A percentile compares a stretch with the other conserved stretches of the same genome.
phyloP scores from a whole-genome alignment of 2,329 filamentous ascomycete genomes.

The Exophiala xenobiotica region DNA sequence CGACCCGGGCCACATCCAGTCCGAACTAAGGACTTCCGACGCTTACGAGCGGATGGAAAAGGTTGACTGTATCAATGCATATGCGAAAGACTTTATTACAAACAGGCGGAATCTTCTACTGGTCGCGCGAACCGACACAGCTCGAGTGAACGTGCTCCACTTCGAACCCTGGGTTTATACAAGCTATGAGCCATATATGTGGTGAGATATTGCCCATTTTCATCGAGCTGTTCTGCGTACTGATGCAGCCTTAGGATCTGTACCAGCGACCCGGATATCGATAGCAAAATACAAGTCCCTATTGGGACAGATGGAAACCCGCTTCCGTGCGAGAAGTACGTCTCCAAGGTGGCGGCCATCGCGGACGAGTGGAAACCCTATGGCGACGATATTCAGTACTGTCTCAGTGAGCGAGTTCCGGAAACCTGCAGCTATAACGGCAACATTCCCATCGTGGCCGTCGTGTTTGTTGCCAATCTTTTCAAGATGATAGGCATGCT shows the following conservation, averaged over 20 bases:
- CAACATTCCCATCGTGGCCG: constrained; percentile 27
- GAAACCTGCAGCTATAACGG: constrained; percentile 26
- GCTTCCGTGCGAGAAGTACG: constrained; percentile 17
- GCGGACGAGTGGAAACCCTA: constrained; percentile 21
- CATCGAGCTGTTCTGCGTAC: not conserved
- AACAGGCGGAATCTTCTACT: constrained; percentile 23
- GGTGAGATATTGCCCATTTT: not conserved
- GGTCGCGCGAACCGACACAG: constrained; percentile 15
- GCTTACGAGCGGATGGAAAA: constrained; percentile 13
- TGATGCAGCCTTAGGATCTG: constrained; percentile 17
- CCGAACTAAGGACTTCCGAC: not conserved
- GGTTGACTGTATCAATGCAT: constrained; percentile 18
- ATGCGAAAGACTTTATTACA: constrained; percentile 16
- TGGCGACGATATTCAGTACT: constrained; percentile 23
- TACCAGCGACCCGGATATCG: constrained; percentile 6
- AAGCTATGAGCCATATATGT: not conserved
- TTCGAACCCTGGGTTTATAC: constrained; percentile 3
- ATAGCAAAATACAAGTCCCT: constrained; percentile 1
- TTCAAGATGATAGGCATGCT: constrained; percentile 26
- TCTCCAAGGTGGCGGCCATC: constrained; percentile 9
- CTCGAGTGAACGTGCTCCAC: no score
- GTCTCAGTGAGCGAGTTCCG: constrained; percentile 21
- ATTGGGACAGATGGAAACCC: not conserved
- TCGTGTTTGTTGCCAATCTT: constrained; percentile 25
- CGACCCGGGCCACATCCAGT: not conserved